A percentile compares a stretch with the other conserved stretches of the same genome.
Conservation (phyloP, 2,329 filamentous ascomycete genomes). For the Teratosphaeria destructans region DNA sequence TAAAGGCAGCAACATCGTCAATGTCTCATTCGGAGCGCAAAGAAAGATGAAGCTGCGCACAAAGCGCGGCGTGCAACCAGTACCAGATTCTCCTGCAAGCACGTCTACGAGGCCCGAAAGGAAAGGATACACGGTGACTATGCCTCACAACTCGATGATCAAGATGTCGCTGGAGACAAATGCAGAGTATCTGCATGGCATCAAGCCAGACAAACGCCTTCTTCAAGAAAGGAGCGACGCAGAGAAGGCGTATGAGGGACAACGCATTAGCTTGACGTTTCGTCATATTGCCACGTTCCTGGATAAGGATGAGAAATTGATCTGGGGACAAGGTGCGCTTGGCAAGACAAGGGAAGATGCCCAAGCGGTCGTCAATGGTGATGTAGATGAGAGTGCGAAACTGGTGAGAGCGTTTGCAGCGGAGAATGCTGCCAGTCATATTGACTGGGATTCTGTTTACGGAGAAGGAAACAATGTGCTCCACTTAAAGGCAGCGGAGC, state of each 20-base stretch:
- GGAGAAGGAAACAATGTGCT: constrained; percentile 76
- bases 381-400: constrained; percentile 51
- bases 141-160: constrained; percentile 86
- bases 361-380: constrained; percentile 56
- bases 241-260: constrained; percentile 63
- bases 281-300: constrained; percentile 80
- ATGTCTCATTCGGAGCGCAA: constrained; percentile 86
- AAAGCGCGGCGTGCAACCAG: constrained; percentile 45
- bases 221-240: constrained; percentile 54
- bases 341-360: constrained; percentile 55
- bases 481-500: constrained; percentile 36
- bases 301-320: constrained; percentile 49
- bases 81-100: neutral
- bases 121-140: constrained; percentile 48
- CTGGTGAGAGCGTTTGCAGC: constrained; percentile 72
- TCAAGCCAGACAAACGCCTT: constrained; percentile 73
- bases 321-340: constrained; percentile 88
- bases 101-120: constrained; percentile 33
- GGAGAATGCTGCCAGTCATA: constrained; percentile 64
- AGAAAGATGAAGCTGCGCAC: constrained; percentile 82
- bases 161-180: constrained; percentile 75
- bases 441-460: constrained; percentile 68
- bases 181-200: constrained; percentile 80
- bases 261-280: constrained; percentile 87
- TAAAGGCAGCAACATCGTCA: constrained; percentile 72